Evolutionary conservation across 495 filamentous ascomycete species (phyloP).

Genomic region (Penicillium chermesinum): DNA sequence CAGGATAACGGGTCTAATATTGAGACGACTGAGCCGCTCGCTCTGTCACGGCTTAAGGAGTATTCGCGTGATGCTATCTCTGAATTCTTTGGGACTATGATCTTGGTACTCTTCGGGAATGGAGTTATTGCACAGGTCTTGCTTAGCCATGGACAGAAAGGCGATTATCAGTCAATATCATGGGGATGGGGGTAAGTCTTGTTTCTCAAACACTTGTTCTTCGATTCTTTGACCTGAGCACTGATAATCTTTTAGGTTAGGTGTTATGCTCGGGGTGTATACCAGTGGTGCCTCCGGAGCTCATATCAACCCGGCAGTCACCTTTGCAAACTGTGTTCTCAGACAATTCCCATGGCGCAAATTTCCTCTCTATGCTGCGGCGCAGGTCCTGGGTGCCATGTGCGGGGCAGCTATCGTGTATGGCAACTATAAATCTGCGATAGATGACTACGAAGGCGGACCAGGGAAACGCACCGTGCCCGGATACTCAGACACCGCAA

Average conservation of each 20-base stretch:
- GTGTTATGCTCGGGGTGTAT: conserved; percentile 65
- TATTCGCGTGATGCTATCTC: conserved; percentile 51
- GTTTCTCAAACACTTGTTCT: neutral
- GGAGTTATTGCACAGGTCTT: conserved; percentile 57
- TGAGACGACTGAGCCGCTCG: conserved; percentile 12
- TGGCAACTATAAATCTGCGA: conserved; percentile 51
- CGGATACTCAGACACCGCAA: conserved; percentile 49
- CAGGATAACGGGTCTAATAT: conserved; percentile 6
- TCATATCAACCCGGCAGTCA: conserved; percentile 63
- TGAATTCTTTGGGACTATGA: conserved; percentile 61
- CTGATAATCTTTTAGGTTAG: conserved; percentile 27
- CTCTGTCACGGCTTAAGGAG: conserved; percentile 42
- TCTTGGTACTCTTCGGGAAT: conserved; percentile 59
- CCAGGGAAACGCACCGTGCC: conserved; percentile 51
- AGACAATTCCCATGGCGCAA: conserved; percentile 59
- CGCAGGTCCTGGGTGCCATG: conserved; percentile 54
- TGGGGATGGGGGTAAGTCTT: conserved; percentile 57
- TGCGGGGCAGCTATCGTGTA: conserved; percentile 51
- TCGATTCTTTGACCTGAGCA: neutral
- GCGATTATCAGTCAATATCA: conserved; percentile 55
- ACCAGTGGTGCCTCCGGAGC: conserved; percentile 53
- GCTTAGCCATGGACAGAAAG: conserved; percentile 46
- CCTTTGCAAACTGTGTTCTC: conserved; percentile 57
- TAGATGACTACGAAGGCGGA: conserved; percentile 53
- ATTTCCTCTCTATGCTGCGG: conserved; percentile 48